A percentile compares a stretch with the other conserved stretches of the same genome.
Conservation (phyloP, 2,329 filamentous ascomycete species). For the Pezicula neosporulosa region DNA sequence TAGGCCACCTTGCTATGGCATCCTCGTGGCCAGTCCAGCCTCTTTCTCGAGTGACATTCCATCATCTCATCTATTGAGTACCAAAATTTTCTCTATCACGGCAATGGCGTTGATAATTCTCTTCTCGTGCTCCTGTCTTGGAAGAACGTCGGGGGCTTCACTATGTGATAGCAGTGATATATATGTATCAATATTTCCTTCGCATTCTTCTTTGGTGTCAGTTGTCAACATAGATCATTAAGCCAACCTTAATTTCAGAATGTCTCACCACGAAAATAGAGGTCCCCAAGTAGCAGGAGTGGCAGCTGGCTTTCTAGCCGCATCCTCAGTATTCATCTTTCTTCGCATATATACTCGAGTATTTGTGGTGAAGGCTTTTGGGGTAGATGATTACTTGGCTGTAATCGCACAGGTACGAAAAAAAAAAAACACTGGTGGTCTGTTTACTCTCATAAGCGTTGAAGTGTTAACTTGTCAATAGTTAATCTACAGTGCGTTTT, state of each 20-base stretch:
- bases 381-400: conserved; percentile 8
- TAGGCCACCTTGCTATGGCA: too few species aligned
- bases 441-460: background rate
- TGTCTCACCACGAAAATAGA: background rate
- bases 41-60: too few species aligned
- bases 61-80: too few species aligned
- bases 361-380: conserved; percentile 6
- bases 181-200: too few species aligned
- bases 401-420: conserved; percentile 10
- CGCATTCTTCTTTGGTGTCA: too few species aligned
- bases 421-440: conserved; percentile 4
- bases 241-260: background rate
- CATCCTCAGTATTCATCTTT: conserved; percentile 18
- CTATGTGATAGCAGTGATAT: too few species aligned
- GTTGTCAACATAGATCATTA: too few species aligned
- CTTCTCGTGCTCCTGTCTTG: too few species aligned
- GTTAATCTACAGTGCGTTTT: conserved; percentile 6
- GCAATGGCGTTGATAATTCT: too few species aligned
- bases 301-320: conserved; percentile 23
- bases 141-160: too few species aligned
- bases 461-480: background rate
- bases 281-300: background rate
- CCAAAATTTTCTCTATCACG: too few species aligned
- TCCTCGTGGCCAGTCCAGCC: too few species aligned
- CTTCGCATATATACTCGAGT: conserved; percentile 7